Percentiles rank a stretch among this genome's conserved stretches.
These are phyloP conservation scores for Ceratocystis harringtonii DNA, from an alignment of 2,329 filamentous ascomycete species.

Conservation along the genomic window DNA sequence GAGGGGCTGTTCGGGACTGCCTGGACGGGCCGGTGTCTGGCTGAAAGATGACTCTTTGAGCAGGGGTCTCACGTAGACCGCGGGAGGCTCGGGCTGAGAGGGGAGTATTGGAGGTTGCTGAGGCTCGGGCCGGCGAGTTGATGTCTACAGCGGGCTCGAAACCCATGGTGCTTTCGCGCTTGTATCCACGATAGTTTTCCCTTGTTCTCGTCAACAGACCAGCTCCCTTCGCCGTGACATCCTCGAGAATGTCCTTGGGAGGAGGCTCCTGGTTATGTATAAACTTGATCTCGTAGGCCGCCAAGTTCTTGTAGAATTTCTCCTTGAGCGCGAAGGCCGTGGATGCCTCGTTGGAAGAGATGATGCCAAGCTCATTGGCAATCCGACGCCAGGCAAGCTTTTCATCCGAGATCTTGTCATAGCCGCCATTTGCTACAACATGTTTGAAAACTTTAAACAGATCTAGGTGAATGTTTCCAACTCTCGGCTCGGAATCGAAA, in stretches of 20 bases:
- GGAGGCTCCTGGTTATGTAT: slow-evolving; percentile 68
- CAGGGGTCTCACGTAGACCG: slow-evolving; percentile 65
- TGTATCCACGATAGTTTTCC: slow-evolving; percentile 51
- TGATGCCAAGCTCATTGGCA: slow-evolving; percentile 60
- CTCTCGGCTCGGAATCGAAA: slow-evolving; percentile 68
- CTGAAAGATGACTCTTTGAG: slow-evolving; percentile 71
- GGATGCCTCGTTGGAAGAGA: slow-evolving; percentile 61
- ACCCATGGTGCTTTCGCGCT: slow-evolving; percentile 35
- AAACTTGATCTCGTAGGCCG: slow-evolving; percentile 71
- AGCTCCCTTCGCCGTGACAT: slow-evolving; percentile 73
- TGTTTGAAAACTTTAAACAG: slow-evolving; percentile 64
- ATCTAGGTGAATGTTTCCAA: slow-evolving; percentile 62
- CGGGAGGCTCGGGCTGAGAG: slow-evolving; percentile 42
- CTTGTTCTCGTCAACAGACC: slow-evolving; percentile 62
- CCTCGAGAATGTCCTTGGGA: slow-evolving; percentile 75
- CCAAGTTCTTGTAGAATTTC: slow-evolving; percentile 78
- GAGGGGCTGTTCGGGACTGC: slow-evolving; percentile 24
- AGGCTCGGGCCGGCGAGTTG: slow-evolving; percentile 38
- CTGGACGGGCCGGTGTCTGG: slow-evolving; percentile 56
- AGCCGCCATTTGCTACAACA: slow-evolving; percentile 64
- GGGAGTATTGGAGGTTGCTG: slow-evolving; percentile 31
- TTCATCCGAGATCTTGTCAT: slow-evolving; percentile 69
- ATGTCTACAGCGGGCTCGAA: slow-evolving; percentile 46
- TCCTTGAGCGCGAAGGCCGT: slow-evolving; percentile 76
- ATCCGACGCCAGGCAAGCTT: slow-evolving; percentile 77